Base-by-base conservation (phyloP, 2,329 filamentous ascomycete genomes). In the Aspergillus floridensis region DNA sequence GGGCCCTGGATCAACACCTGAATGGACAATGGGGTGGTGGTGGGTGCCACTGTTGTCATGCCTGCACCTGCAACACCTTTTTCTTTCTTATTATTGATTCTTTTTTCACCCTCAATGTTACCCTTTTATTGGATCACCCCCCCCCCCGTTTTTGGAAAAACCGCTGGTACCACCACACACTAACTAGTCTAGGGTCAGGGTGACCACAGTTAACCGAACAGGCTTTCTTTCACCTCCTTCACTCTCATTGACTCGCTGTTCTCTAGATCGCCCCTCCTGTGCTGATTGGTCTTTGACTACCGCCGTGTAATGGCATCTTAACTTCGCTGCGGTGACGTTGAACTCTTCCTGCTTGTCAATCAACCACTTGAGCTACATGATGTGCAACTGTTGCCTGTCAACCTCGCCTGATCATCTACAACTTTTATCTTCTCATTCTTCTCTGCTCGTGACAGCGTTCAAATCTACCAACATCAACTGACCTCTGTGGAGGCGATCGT, bases 41-140 rank as follows among this genome's bases (percentile, higher is more conserved):
- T 61, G 59, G 56, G 60, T 58, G 69, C 70, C 70, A 72, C 70
- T 71, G 62, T 57, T 60, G 66, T 72, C 70, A 72, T 72, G 60
- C 41, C 59, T 62, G 60, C 60, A 60, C 66, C 61, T 70, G 62
- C 59, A 60, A 54, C 50, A 57, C 55, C 54, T 58, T 59, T 59
- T 57, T 61, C 48, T 44, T 61, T 56, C 26, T 52, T 38, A 51
- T 48, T 47, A 54, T 56, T 51, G 49, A 49, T 57, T 49, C 31
- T 62, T 44, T 49, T 49, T 56, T 46, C 47, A 46, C 29, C 46
- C 24, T 38, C 38, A 49, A 19, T 12, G 55, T 26, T 44, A 16
- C 31, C 46, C 52, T 50, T 48, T 44, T 22, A 32, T 44, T 32
- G 41, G 26, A 52, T 47, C 10, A 49, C 46, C 41, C 21, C 41